Conservation (phyloP, 2,329 filamentous ascomycete species). For the Capronia americana region DNA sequence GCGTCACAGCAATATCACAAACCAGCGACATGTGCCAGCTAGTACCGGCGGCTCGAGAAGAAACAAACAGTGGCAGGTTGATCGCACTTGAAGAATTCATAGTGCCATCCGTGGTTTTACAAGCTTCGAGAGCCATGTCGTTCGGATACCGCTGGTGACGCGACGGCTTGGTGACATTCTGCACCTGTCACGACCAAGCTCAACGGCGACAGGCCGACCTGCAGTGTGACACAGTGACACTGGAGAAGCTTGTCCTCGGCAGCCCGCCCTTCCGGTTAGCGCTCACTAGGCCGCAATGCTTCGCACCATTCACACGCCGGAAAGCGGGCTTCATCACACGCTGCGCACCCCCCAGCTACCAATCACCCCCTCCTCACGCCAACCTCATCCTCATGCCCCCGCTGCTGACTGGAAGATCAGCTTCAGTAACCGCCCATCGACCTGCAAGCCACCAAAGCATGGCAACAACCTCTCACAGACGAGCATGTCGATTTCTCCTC, state of each 20-base stretch:
- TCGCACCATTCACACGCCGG: constrained; percentile 27
- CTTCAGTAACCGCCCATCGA: constrained; percentile 33
- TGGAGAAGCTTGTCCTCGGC: constrained; percentile 2
- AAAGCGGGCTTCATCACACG: constrained; percentile 28
- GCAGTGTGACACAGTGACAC: constrained; percentile 7
- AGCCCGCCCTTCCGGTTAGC: constrained; percentile 1
- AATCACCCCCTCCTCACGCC: constrained; percentile 22
- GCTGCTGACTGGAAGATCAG: constrained; percentile 33
- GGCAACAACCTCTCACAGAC: constrained; percentile 14
- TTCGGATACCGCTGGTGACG: background rate
- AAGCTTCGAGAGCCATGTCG: background rate
- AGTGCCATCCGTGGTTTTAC: background rate
- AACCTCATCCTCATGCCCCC: constrained; percentile 21
- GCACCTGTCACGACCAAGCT: constrained; percentile 1
- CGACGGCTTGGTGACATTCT: background rate
- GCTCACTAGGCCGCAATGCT: constrained; percentile 13
- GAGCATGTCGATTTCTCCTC: constrained; percentile 5
- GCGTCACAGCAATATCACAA: constrained; percentile 6
- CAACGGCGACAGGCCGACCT: constrained; percentile 8
- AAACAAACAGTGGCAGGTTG: background rate
- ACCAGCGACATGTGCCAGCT: background rate
- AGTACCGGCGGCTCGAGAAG: constrained; percentile 2
- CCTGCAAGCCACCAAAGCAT: constrained; percentile 25
- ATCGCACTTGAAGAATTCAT: background rate
- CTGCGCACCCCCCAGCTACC: constrained; percentile 10